phyloP scores from a whole-genome alignment of 2,329 filamentous ascomycete genomes.

The Thyridium curvatum region DNA sequence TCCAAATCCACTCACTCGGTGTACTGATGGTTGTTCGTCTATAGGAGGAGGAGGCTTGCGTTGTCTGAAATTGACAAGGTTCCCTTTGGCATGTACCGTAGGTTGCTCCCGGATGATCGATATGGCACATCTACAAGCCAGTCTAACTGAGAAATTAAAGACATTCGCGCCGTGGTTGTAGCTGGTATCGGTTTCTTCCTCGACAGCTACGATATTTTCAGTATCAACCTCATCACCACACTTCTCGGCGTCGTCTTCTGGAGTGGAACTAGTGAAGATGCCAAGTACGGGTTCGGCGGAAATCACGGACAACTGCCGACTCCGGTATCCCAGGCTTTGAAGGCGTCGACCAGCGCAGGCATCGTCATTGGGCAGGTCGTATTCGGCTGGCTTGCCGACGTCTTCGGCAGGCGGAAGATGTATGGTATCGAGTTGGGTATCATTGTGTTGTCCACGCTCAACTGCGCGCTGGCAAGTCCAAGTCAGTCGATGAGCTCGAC shows the following conservation, averaged over 20 bases:
- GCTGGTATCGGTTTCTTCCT: conserved; percentile 81
- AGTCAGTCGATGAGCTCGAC: conserved; percentile 55
- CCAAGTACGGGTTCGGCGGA: conserved; percentile 39
- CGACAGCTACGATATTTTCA: conserved; percentile 77
- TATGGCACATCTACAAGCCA: neutral
- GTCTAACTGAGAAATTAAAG: conserved; percentile 12
- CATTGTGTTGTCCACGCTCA: conserved; percentile 65
- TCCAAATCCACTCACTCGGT: no score
- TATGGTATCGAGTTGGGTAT: conserved; percentile 72
- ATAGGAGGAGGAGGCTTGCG: conserved; percentile 58
- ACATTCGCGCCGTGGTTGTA: conserved; percentile 67
- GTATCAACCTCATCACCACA: conserved; percentile 66
- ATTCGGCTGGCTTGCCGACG: conserved; percentile 74
- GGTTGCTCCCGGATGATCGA: conserved; percentile 9
- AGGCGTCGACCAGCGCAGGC: conserved; percentile 73
- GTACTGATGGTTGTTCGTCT: no score
- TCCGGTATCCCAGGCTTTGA: conserved; percentile 65
- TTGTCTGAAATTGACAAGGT: conserved; percentile 77
- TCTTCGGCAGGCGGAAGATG: conserved; percentile 72
- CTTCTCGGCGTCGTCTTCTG: conserved; percentile 76
- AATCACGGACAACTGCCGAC: conserved; percentile 53
- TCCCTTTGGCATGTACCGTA: conserved; percentile 66
- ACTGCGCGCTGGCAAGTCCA: conserved; percentile 56
- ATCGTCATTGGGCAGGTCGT: conserved; percentile 72
- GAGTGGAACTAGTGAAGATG: conserved; percentile 28